These are phyloP conservation scores for Kluyveromyces sp. DNA, from an alignment of 1,139 yeast genomes.

Conservation along the genomic window DNA sequence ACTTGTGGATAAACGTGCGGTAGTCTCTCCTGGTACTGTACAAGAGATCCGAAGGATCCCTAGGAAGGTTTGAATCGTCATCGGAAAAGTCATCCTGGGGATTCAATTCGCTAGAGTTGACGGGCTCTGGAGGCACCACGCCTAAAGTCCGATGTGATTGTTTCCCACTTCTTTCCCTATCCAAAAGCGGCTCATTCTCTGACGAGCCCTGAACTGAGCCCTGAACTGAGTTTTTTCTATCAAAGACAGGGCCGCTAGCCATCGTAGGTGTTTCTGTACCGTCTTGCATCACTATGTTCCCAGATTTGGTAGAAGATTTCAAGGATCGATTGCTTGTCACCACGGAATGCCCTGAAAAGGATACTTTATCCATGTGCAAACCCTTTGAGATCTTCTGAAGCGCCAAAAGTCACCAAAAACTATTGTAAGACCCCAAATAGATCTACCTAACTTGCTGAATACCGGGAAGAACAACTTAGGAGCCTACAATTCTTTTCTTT, in stretches of 20 bases:
- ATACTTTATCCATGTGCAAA: constrained; percentile 1
- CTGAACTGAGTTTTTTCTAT: not conserved
- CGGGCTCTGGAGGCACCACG: constrained; percentile 4
- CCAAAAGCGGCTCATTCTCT: constrained; percentile 14
- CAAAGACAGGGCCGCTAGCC: not conserved
- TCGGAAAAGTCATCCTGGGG: constrained; percentile 3
- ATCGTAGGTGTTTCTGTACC: constrained; percentile 7
- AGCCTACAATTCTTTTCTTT: not conserved
- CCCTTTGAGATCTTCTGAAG: not conserved
- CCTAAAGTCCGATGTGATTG: constrained; percentile 19
- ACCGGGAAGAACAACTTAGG: too few relatives aligned
- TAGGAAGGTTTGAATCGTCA: constrained; percentile 6
- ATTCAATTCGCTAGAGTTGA: not conserved
- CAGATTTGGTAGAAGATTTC: constrained; percentile 15
- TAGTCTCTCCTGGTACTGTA: constrained; percentile 20
- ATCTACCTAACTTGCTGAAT: too few relatives aligned
- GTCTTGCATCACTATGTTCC: constrained; percentile 10
- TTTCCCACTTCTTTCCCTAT: constrained; percentile 9
- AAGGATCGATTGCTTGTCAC: constrained; percentile 16
- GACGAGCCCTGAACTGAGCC: not conserved
- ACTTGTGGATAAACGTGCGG: constrained; percentile 22
- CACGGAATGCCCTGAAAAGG: constrained; percentile 10
- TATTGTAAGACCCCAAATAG: too few relatives aligned
- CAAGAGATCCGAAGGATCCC: constrained; percentile 8
- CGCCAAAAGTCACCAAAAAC: not conserved